Conservation (phyloP, 2,329 filamentous ascomycete genomes). For the Cladosporium sphaerospermum region DNA sequence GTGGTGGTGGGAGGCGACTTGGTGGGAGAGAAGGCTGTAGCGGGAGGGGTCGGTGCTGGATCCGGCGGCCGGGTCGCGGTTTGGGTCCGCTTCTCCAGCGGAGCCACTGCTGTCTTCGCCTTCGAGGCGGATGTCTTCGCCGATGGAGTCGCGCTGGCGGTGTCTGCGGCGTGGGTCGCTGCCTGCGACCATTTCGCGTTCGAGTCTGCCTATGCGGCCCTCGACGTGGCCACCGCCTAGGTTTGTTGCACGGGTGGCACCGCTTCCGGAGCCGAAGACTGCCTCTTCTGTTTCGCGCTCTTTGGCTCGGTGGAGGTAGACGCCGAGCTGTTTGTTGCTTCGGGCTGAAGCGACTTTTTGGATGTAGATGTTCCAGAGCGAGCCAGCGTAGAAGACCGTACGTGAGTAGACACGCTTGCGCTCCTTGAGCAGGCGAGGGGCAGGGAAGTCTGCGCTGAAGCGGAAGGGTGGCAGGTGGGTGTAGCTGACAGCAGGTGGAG, state of each 20-base stretch:
- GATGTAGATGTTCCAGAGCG: conserved; percentile 57
- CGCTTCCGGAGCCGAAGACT: conserved; percentile 27
- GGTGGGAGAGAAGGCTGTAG: neutral
- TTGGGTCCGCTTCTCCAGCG: conserved; percentile 37
- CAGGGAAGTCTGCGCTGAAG: conserved; percentile 53
- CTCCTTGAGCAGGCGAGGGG: conserved; percentile 50
- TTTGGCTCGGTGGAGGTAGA: conserved; percentile 54
- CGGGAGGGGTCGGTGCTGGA: conserved; percentile 7
- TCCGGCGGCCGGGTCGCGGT: conserved; percentile 23
- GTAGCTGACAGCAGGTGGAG: conserved; percentile 36
- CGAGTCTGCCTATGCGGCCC: conserved; percentile 48
- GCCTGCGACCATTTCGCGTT: conserved; percentile 41
- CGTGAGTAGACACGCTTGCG: conserved; percentile 54
- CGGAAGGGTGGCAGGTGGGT: conserved; percentile 53
- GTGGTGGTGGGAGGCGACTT: conserved; percentile 14
- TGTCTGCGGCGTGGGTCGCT: conserved; percentile 20
- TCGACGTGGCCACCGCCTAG: conserved; percentile 40
- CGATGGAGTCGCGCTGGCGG: conserved; percentile 1
- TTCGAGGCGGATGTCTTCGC: conserved; percentile 13
- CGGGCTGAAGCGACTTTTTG: conserved; percentile 52
- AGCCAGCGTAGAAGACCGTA: conserved; percentile 54
- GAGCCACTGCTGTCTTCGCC: conserved; percentile 40
- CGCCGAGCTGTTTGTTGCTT: conserved; percentile 48
- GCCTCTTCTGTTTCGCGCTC: conserved; percentile 46
- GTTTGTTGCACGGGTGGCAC: conserved; percentile 17